These are phyloP conservation scores for Lasiosphaeriaceae sp. DNA, from an alignment of 495 filamentous ascomycete species.

Conservation along the genomic window DNA sequence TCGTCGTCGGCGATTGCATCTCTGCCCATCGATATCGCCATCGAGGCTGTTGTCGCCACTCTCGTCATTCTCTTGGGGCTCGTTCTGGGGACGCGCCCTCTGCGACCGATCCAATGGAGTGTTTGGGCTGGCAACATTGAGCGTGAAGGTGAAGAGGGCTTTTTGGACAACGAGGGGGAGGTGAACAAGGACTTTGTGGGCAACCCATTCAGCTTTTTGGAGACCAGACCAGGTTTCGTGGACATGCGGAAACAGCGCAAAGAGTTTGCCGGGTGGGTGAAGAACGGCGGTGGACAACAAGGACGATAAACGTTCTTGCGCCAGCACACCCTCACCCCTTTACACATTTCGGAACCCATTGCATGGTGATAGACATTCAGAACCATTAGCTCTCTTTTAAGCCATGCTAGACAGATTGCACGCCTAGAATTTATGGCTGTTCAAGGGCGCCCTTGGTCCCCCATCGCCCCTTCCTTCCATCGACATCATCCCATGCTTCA, in stretches of 20 bases:
- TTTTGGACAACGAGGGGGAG: constrained; percentile 64
- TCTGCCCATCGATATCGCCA: constrained; percentile 71
- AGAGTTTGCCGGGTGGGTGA: constrained; percentile 74
- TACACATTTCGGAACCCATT: too few species aligned
- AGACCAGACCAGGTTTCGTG: constrained; percentile 45
- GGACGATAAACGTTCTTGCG: neutral
- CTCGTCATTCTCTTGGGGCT: constrained; percentile 65
- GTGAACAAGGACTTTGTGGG: constrained; percentile 47
- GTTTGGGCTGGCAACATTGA: constrained; percentile 83
- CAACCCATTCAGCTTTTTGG: constrained; percentile 47
- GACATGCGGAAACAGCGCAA: constrained; percentile 63
- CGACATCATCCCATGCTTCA: too few species aligned
- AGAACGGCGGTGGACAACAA: constrained; percentile 20
- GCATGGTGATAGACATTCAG: too few species aligned
- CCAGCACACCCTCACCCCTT: too few species aligned
- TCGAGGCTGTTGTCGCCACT: constrained; percentile 72
- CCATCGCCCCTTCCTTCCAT: too few species aligned
- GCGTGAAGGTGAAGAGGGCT: constrained; percentile 65
- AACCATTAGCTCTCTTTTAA: too few species aligned
- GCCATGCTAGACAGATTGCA: too few species aligned
- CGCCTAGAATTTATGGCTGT: too few species aligned
- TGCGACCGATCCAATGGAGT: constrained; percentile 76
- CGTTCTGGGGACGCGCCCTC: constrained; percentile 62
- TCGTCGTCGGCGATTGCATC: constrained; percentile 31
- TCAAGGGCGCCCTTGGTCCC: too few species aligned